These are phyloP conservation scores for Amphibolis antarctica DNA, from an alignment of 106 monocot genomes.

Conservation along the genomic window DNA sequence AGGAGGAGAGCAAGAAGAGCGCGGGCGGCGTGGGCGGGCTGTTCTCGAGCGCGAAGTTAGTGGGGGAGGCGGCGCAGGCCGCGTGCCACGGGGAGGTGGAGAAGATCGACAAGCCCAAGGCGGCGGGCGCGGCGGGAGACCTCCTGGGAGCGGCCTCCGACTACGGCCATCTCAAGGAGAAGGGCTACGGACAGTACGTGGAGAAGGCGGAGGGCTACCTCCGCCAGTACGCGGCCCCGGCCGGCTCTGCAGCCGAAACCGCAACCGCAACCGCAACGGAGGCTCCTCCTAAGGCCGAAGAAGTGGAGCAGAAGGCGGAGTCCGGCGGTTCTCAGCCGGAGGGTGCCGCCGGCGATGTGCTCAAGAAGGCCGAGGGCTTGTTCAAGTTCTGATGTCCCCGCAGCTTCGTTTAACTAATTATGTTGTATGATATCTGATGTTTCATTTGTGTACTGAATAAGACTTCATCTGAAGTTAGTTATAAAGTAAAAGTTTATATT, in stretches of 20 bases:
- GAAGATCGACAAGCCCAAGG: conserved; percentile 37
- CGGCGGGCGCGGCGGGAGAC: conserved; percentile 39
- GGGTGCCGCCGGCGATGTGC: background rate
- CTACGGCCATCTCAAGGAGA: conserved; percentile 38
- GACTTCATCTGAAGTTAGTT: too few species aligned
- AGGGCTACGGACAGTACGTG: conserved; percentile 33
- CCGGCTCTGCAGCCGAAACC: background rate
- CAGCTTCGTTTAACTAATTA: too few species aligned
- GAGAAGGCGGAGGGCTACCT: conserved; percentile 50
- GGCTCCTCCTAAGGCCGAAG: background rate
- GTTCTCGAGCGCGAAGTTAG: conserved; percentile 31
- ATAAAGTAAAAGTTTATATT: too few species aligned
- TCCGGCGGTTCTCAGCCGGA: too few species aligned
- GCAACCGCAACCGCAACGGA: background rate
- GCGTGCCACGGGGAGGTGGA: conserved; percentile 9
- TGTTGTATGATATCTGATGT: too few species aligned
- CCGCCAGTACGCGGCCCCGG: conserved; percentile 8
- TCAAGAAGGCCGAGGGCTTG: background rate
- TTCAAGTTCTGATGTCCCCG: conserved; percentile 1
- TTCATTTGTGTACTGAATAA: too few species aligned
- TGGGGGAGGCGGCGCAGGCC: conserved; percentile 24
- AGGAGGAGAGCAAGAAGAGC: background rate
- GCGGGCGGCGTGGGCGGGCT: conserved; percentile 5
- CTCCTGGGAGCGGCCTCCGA: conserved; percentile 37
- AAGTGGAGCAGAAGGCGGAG: background rate